Conservation (phyloP, 2,329 filamentous ascomycete genomes). For the Botrytis tulipae region DNA sequence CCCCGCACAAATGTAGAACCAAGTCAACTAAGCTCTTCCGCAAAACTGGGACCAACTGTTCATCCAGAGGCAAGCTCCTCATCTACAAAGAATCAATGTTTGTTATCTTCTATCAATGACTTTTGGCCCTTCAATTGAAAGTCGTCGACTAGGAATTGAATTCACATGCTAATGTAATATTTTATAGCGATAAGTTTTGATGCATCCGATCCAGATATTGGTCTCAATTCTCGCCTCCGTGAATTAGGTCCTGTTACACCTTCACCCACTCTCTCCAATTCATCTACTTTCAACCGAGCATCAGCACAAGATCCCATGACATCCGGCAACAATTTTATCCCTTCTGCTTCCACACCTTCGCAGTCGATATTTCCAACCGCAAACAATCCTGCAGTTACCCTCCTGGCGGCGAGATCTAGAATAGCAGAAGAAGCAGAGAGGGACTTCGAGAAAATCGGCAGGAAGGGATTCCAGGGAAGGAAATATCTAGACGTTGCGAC, state of each 20-base stretch:
- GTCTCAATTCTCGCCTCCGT: constrained; percentile 30
- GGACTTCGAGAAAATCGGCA: constrained; percentile 49
- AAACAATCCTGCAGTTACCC: constrained; percentile 31
- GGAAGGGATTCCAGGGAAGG: constrained; percentile 41
- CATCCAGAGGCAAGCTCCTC: constrained; percentile 22
- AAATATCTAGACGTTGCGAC: constrained; percentile 50
- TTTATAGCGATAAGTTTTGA: constrained; percentile 23
- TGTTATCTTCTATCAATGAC: not conserved
- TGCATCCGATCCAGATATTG: constrained; percentile 27
- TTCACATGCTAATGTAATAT: not conserved
- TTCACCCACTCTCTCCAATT: constrained; percentile 34
- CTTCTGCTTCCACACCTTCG: constrained; percentile 29
- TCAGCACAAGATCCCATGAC: constrained; percentile 9
- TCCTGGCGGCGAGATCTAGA: constrained; percentile 48
- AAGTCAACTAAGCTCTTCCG: constrained; percentile 16
- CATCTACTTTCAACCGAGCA: constrained; percentile 32
- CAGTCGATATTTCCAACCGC: constrained; percentile 31
- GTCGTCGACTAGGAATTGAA: no score
- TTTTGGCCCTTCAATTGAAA: not conserved
- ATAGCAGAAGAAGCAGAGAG: constrained; percentile 59
- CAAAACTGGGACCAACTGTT: constrained; percentile 20
- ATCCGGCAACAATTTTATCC: constrained; percentile 25
- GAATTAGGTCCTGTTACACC: constrained; percentile 35
- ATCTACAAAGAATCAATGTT: constrained; percentile 22
- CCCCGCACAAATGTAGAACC: constrained; percentile 21